Conservation (phyloP, 2,329 filamentous ascomycete genomes). For the Penicillium oxalicum region DNA sequence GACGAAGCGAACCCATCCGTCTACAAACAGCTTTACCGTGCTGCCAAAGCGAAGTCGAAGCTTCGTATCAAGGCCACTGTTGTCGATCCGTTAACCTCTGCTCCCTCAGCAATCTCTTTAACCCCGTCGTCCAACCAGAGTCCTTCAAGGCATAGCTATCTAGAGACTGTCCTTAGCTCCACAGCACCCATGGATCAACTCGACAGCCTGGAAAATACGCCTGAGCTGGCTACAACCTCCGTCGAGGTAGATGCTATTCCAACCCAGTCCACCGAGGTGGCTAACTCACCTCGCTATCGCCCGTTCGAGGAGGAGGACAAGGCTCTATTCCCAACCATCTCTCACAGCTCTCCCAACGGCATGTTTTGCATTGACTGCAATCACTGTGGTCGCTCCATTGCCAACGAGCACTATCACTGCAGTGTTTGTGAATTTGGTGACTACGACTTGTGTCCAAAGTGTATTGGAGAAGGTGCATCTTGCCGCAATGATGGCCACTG, state of each 20-base stretch:
- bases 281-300: slow-evolving; percentile 19
- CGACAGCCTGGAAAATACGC: slow-evolving; percentile 8
- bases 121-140: slow-evolving; percentile 13
- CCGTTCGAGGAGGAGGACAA: slow-evolving; percentile 27
- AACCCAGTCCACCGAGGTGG: slow-evolving; percentile 3
- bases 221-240: slow-evolving; percentile 6
- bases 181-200: slow-evolving; percentile 19
- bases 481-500: slow-evolving; percentile 79
- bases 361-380: slow-evolving; percentile 91
- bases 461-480: slow-evolving; percentile 67
- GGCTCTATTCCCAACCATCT: slow-evolving; percentile 28
- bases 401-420: slow-evolving; percentile 87
- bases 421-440: slow-evolving; percentile 88
- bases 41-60: slow-evolving; percentile 97
- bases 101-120: slow-evolving; percentile 10
- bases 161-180: slow-evolving; percentile 39
- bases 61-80: slow-evolving; percentile 73
- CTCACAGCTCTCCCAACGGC: slow-evolving; percentile 29
- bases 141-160: slow-evolving; percentile 32
- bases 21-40: slow-evolving; percentile 95
- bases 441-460: slow-evolving; percentile 82
- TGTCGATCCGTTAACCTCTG: slow-evolving; percentile 23
- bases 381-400: slow-evolving; percentile 71
- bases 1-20: slow-evolving; percentile 71
- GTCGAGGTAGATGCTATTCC: not conserved